Evolutionary conservation across 441 rosid species (phyloP).

Genomic region (Sinapis alba): DNA sequence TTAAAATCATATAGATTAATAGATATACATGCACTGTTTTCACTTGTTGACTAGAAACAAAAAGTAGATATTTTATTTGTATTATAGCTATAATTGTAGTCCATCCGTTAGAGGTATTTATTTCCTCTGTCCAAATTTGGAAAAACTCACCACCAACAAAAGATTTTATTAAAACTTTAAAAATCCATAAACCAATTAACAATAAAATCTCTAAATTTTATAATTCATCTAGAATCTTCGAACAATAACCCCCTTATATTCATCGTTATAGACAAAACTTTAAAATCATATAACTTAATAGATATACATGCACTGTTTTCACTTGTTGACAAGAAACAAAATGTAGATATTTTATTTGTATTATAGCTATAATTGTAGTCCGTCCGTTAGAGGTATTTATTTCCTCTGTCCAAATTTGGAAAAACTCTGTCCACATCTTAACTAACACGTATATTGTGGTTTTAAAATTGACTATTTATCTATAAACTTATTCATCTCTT

Average conservation of each 20-base stretch:
- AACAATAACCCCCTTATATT: too few species aligned
- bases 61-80: background rate
- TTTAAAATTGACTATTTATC: background rate
- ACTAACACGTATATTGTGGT: background rate
- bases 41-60: background rate
- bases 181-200: too few species aligned
- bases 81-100: background rate
- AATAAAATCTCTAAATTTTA: too few species aligned
- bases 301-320: background rate
- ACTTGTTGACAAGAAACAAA: background rate
- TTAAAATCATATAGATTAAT: background rate
- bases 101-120: background rate
- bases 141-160: too few species aligned
- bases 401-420: background rate
- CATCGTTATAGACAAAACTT: slow-evolving; percentile 4
- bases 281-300: background rate
- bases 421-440: slow-evolving; percentile 6
- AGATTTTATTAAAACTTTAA: too few species aligned
- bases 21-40: too few species aligned
- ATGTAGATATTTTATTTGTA: background rate
- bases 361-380: background rate
- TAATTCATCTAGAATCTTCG: too few species aligned
- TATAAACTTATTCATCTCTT: background rate
- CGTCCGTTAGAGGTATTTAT: background rate
- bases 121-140: background rate